Percentiles rank a stretch among this genome's conserved stretches.
phyloP scores from a whole-genome alignment of 139 green algal species.

The Closterium sp. region DNA sequence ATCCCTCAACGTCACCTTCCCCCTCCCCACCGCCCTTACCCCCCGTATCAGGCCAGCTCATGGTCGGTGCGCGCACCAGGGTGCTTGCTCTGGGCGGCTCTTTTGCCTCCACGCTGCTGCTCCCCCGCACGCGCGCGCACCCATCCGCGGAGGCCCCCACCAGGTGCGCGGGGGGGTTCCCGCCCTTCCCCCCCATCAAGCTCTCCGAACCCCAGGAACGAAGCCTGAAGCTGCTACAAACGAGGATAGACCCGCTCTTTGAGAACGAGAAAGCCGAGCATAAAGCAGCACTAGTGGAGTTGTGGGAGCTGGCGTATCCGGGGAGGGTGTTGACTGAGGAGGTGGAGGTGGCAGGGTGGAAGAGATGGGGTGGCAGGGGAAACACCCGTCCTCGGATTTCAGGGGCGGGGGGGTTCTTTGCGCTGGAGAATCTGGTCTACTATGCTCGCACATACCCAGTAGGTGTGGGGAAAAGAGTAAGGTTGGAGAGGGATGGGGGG shows the following conservation, averaged over 20 bases:
- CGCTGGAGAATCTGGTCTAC: constrained; percentile 79
- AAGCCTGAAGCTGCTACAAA: background rate
- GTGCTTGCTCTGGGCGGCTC: background rate
- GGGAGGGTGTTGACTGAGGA: constrained; percentile 25
- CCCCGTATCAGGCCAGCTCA: background rate
- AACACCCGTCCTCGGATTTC: constrained; percentile 76
- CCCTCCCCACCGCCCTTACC: background rate
- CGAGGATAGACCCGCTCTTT: background rate
- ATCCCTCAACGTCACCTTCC: no score
- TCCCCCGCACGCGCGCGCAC: background rate
- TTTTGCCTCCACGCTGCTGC: background rate
- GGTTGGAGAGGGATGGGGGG: background rate
- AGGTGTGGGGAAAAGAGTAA: background rate
- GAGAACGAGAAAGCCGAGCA: background rate
- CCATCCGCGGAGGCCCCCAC: background rate
- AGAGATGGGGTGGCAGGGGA: constrained; percentile 79
- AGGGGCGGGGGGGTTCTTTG: constrained; percentile 70
- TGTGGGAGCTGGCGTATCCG: constrained; percentile 45
- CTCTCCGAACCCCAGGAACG: background rate
- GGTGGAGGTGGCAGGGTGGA: constrained; percentile 62
- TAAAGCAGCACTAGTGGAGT: constrained; percentile 3
- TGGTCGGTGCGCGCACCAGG: background rate
- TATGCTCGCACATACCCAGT: constrained; percentile 58
- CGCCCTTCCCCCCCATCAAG: background rate
- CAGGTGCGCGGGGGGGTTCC: background rate